Evolutionary conservation across 768 basidiomycete species (phyloP).

Genomic region (Collybiopsis luxurians): DNA sequence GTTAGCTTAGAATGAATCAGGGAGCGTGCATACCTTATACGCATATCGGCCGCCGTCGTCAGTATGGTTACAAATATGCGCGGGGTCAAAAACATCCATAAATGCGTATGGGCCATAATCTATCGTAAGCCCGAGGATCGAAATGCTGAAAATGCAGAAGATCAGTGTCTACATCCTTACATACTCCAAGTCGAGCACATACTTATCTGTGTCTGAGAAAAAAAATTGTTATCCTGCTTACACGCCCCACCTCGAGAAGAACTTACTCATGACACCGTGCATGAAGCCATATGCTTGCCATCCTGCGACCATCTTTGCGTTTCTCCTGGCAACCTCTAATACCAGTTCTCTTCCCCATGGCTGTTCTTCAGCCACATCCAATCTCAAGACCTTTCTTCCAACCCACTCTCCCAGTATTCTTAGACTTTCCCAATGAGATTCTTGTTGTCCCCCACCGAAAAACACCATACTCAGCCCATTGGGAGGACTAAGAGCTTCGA

Average conservation of each 20-base stretch:
- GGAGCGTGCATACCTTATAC: constrained; percentile 54
- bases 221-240: no score
- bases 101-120: constrained; percentile 91
- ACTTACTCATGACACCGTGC: constrained; percentile 83
- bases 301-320: constrained; percentile 88
- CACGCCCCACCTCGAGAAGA: constrained; percentile 57
- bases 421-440: constrained; percentile 71
- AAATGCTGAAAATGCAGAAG: constrained; percentile 47
- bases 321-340: constrained; percentile 76
- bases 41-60: constrained; percentile 78
- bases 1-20: no score
- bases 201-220: neutral
- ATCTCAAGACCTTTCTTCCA: constrained; percentile 52
- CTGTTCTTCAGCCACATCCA: constrained; percentile 42
- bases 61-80: constrained; percentile 90
- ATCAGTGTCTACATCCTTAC: neutral
- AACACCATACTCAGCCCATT: constrained; percentile 54
- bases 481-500: constrained; percentile 82
- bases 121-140: constrained; percentile 71
- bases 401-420: constrained; percentile 78
- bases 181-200: neutral
- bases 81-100: constrained; percentile 88
- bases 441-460: constrained; percentile 77
- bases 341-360: constrained; percentile 75
- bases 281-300: constrained; percentile 97